Evolutionary conservation across 495 filamentous ascomycete genomes (phyloP).

Genomic region (Xylaria venustula): DNA sequence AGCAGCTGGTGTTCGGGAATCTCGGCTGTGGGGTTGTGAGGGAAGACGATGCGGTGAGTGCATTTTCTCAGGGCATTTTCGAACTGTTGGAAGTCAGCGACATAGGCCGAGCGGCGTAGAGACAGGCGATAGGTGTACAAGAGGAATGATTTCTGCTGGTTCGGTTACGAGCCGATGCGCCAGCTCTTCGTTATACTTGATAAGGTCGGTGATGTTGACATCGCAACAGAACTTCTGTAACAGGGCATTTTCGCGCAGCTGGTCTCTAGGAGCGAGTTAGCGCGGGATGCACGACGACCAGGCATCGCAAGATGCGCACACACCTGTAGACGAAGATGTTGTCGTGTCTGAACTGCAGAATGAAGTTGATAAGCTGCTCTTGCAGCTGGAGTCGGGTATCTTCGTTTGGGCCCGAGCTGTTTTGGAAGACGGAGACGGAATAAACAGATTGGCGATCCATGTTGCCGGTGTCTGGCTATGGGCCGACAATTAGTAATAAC

Average conservation of each 20-base stretch:
- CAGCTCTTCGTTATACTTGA: slow-evolving; percentile 95
- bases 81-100: slow-evolving; percentile 59
- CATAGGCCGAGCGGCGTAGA: neutral
- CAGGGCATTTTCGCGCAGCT: slow-evolving; percentile 92
- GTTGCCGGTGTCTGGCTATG: slow-evolving; percentile 15
- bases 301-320: slow-evolving; percentile 6
- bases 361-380: slow-evolving; percentile 72
- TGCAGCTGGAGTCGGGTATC: slow-evolving; percentile 57
- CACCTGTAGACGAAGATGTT: slow-evolving; percentile 96
- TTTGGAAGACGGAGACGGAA: slow-evolving; percentile 75
- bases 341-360: slow-evolving; percentile 92
- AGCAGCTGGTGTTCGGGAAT: slow-evolving; percentile 94
- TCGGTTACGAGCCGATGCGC: slow-evolving; percentile 88
- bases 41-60: slow-evolving; percentile 84
- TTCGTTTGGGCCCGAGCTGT: slow-evolving; percentile 54
- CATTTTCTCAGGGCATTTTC: slow-evolving; percentile 86
- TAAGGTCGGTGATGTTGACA: slow-evolving; percentile 93
- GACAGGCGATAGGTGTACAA: slow-evolving; percentile 53
- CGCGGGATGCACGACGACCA: neutral
- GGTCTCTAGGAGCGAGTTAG: slow-evolving; percentile 63
- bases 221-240: slow-evolving; percentile 96
- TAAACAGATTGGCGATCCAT: slow-evolving; percentile 92
- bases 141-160: slow-evolving; percentile 87
- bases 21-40: slow-evolving; percentile 64
- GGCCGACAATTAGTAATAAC: too few species aligned